A percentile compares a stretch with the other conserved stretches of the same genome.
Evolutionary conservation across 192 early-diverging fungal genomes (phyloP).

Genomic region (Backusella australiensis): DNA sequence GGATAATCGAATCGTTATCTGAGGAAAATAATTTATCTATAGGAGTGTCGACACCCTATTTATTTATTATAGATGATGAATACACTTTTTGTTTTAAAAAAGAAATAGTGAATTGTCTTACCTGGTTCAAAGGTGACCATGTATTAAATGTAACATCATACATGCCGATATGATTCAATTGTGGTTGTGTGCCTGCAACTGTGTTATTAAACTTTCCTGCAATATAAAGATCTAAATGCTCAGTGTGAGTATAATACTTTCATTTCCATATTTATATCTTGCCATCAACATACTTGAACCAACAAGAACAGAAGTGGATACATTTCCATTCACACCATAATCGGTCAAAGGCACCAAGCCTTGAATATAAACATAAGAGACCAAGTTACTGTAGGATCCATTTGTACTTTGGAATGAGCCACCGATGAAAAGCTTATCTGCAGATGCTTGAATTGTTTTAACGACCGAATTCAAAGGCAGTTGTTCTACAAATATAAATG

Average conservation of each 20-base stretch:
- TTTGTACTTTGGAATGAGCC: conserved; percentile 49
- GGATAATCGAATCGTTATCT: neutral
- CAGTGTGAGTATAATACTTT: neutral
- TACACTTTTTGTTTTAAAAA: no score
- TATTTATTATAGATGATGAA: neutral
- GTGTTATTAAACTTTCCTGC: conserved; percentile 21
- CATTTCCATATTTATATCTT: neutral
- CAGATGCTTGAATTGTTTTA: conserved; percentile 37
- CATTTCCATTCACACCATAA: conserved; percentile 16
- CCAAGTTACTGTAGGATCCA: conserved; percentile 50
- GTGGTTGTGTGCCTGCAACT: neutral
- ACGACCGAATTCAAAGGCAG: conserved; percentile 53
- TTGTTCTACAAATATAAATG: conserved; percentile 19
- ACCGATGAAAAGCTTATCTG: conserved; percentile 43
- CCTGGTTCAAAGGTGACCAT: neutral
- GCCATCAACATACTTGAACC: conserved; percentile 6
- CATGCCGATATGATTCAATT: neutral
- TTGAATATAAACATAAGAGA: conserved; percentile 44
- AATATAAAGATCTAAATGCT: conserved; percentile 14
- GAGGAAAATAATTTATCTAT: neutral
- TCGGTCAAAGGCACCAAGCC: neutral
- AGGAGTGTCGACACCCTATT: conserved; percentile 16
- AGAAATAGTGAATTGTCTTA: neutral
- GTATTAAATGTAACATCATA: neutral
- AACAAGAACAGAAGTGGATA: conserved; percentile 20